Evolutionary conservation across 768 basidiomycete species (phyloP), one percentile per base, ranked within the genome.

Genomic region (Pilatotrama ljubarskyi): DNA sequence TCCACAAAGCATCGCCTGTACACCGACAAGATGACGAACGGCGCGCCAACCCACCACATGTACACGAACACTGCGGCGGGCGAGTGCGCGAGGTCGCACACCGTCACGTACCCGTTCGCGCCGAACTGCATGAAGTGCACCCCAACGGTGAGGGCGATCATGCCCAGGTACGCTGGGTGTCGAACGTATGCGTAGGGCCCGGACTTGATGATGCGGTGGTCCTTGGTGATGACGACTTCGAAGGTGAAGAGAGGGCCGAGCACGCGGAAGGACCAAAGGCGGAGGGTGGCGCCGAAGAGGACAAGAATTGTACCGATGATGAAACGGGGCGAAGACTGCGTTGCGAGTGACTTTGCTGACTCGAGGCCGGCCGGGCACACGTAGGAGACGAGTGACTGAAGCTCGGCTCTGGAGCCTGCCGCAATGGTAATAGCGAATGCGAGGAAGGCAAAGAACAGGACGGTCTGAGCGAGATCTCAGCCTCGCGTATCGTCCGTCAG

Each of bases 151-250:
- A 64, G 51, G 24, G 42, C 25, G 25, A 64, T 42, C n/a, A 64
- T 51, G 24, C 66, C 70, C 17, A 69, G 48, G 53, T 77, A 78
- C 17, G 75, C 63, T 0, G 76, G 76, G 51, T 77, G 76, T 7
- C 76, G 75, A 0, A 76, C 72, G 52, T 71, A 58, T 7, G 66
- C 63, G 55, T 77, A 77, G 1, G 76, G 76, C 0, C 76, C 77
- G 0, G 66, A 59, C 3, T 70, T 75, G 24, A 77, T 49, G 4
- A 77, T 69, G 15, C 48, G 22, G 54, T 77, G 76, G 4, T 70
- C 56, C n/a, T 66, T 65, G 3, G 67, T 69, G n/a, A 77, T 60
- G 20, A 70, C 67, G 3, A 76, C 73, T 4, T 76, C 65, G 52
- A 75, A 73, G 0, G 76, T 77, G 61, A 77, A 77, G 32, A 75